These are phyloP conservation scores for Xerocomellus intermedius DNA, from an alignment of 768 basidiomycete species.

Conservation along the genomic window DNA sequence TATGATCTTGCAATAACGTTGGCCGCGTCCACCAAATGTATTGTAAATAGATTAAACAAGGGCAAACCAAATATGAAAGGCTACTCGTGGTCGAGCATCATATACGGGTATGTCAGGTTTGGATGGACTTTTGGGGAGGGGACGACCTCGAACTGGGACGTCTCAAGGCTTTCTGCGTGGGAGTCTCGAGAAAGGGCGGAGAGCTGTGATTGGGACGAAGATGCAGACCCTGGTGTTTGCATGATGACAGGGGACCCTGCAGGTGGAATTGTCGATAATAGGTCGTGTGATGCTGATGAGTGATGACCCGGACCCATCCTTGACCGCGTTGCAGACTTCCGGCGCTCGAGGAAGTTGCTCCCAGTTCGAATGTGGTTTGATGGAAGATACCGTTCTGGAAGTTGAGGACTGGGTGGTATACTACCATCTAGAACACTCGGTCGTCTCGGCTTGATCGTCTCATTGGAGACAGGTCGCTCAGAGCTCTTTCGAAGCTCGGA, in stretches of 20 bases:
- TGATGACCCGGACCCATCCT: conserved; percentile 20
- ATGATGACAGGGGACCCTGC: conserved; percentile 13
- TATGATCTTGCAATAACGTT: conserved; percentile 14
- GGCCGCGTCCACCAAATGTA: conserved; percentile 12
- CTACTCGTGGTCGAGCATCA: conserved; percentile 46
- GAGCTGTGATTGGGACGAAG: conserved; percentile 29
- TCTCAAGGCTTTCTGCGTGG: conserved; percentile 47
- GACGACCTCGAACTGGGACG: conserved; percentile 66
- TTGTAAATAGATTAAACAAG: conserved; percentile 16
- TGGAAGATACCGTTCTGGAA: conserved; percentile 50
- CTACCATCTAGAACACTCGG: conserved; percentile 46
- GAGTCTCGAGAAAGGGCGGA: conserved; percentile 24
- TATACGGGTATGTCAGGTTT: conserved; percentile 58
- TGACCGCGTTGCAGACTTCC: conserved; percentile 18
- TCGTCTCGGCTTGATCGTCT: conserved; percentile 40
- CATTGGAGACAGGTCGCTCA: conserved; percentile 37
- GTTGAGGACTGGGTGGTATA: conserved; percentile 62
- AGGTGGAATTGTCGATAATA: conserved; percentile 15
- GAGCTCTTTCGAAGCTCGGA: conserved; percentile 38
- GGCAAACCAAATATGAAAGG: conserved; percentile 15
- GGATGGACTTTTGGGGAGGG: conserved; percentile 44
- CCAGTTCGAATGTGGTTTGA: conserved; percentile 34
- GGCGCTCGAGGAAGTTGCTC: conserved; percentile 31
- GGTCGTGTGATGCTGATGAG: conserved; percentile 33
- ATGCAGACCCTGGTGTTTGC: conserved; percentile 23